These are phyloP conservation scores for Blastomyces parvus DNA, from an alignment of 2,329 filamentous ascomycete species.

Conservation along the genomic window DNA sequence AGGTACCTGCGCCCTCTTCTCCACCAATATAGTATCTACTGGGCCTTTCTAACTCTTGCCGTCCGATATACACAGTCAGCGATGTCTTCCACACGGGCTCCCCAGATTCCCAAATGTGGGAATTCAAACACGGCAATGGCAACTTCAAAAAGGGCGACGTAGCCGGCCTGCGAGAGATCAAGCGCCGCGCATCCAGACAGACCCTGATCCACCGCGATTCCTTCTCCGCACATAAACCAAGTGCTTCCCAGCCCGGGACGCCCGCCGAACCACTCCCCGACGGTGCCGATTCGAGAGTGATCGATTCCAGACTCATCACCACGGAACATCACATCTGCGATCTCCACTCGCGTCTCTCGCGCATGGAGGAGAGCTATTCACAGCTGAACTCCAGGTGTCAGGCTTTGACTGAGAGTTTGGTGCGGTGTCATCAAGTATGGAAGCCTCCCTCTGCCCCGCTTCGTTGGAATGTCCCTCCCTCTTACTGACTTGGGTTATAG, in stretches of 20 bases:
- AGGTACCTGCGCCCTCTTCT: slow-evolving; percentile 46
- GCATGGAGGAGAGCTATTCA: slow-evolving; percentile 74
- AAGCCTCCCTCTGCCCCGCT: not conserved
- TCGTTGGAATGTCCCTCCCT: not conserved
- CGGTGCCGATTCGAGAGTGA: slow-evolving; percentile 52
- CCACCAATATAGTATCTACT: slow-evolving; percentile 11
- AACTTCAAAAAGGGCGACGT: slow-evolving; percentile 95
- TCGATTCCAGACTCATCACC: slow-evolving; percentile 48
- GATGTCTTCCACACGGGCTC: slow-evolving; percentile 95
- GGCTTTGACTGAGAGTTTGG: slow-evolving; percentile 68
- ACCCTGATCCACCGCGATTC: slow-evolving; percentile 86
- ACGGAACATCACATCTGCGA: slow-evolving; percentile 80
- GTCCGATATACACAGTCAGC: slow-evolving; percentile 55
- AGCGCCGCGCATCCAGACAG: slow-evolving; percentile 84
- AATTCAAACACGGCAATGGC: slow-evolving; percentile 96
- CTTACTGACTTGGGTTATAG: slow-evolving; percentile 32
- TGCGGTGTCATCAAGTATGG: slow-evolving; percentile 58
- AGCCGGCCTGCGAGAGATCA: slow-evolving; percentile 85
- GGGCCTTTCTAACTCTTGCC: not conserved
- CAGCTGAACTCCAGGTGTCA: slow-evolving; percentile 74
- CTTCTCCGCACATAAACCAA: slow-evolving; percentile 68
- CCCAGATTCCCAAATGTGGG: slow-evolving; percentile 90
- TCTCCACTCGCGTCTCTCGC: slow-evolving; percentile 61
- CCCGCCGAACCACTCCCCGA: slow-evolving; percentile 76
- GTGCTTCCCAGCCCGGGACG: slow-evolving; percentile 69